Conservation (phyloP, 1,284 basidiomycete species). For the Gomphus sp. region DNA sequence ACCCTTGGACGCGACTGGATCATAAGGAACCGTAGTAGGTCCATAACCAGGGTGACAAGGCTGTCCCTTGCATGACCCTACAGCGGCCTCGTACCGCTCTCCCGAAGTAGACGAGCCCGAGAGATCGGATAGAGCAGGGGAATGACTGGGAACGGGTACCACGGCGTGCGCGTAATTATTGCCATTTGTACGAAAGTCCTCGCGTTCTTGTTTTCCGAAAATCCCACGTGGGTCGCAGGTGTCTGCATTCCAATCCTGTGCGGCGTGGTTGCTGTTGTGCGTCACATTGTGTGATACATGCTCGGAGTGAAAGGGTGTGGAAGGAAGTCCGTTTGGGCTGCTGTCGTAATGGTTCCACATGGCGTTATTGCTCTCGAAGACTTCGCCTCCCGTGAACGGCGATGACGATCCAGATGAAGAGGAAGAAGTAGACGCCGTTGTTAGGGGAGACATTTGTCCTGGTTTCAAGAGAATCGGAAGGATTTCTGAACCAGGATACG, state of each 20-base stretch:
- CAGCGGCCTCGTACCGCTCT: neutral
- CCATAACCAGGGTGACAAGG: neutral
- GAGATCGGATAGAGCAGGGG: neutral
- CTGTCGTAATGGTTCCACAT: neutral
- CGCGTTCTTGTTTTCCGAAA: neutral
- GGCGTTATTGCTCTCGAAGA: neutral
- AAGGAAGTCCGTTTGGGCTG: neutral
- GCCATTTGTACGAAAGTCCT: neutral
- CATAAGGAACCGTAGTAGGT: neutral
- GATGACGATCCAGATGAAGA: conserved; percentile 7
- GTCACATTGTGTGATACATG: neutral
- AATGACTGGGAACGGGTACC: neutral
- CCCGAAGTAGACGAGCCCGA: neutral
- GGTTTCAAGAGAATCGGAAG: neutral
- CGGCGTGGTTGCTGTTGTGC: neutral
- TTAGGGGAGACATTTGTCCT: neutral
- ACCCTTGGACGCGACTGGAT: neutral
- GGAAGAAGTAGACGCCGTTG: conserved; percentile 2
- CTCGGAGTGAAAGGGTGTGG: neutral
- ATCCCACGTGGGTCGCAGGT: conserved; percentile 9
- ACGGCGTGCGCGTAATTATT: neutral
- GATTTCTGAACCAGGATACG: neutral
- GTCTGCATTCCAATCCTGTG: neutral
- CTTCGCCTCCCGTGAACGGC: conserved; percentile 1
- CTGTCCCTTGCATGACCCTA: neutral